Evolutionary conservation across 768 basidiomycete species (phyloP).

Genomic region (Rhizopogon vulgaris): DNA sequence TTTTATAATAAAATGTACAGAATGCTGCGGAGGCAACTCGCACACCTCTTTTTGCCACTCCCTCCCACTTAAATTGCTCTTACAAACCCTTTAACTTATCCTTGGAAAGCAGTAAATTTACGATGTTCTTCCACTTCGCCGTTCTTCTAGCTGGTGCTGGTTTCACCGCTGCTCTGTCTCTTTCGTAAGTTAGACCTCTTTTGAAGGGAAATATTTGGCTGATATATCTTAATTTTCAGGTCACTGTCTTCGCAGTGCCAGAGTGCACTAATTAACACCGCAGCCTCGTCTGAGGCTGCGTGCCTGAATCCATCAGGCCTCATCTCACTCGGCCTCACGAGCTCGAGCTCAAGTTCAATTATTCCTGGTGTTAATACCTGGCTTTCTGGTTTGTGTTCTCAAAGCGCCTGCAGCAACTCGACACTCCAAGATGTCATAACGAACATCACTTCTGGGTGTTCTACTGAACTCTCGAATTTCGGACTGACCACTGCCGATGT

Average conservation of each 20-base stretch:
- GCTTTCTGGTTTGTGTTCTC: slow-evolving; percentile 51
- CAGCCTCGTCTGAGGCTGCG: slow-evolving; percentile 26
- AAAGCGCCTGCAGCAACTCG: slow-evolving; percentile 49
- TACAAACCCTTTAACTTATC: not conserved
- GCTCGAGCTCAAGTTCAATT: slow-evolving; percentile 26
- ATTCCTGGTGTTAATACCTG: slow-evolving; percentile 48
- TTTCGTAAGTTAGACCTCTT: slow-evolving; percentile 25
- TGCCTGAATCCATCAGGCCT: slow-evolving; percentile 36
- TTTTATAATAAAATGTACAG: not conserved
- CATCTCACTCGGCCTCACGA: slow-evolving; percentile 18
- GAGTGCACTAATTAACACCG: slow-evolving; percentile 38
- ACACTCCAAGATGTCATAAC: slow-evolving; percentile 50
- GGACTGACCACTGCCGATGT: slow-evolving; percentile 15
- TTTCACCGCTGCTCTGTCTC: slow-evolving; percentile 34
- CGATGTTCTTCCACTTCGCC: slow-evolving; percentile 21
- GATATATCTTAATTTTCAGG: slow-evolving; percentile 11
- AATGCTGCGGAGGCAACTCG: not conserved
- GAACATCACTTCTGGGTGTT: slow-evolving; percentile 49
- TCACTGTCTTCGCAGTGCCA: slow-evolving; percentile 45
- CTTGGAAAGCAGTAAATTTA: not conserved
- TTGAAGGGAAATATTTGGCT: slow-evolving; percentile 1
- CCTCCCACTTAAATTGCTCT: not conserved
- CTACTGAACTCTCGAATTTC: slow-evolving; percentile 28
- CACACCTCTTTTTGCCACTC: not conserved
- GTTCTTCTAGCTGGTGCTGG: slow-evolving; percentile 28